Base-by-base conservation (phyloP, 192 early-diverging fungal species). In the Rhizophagus sp. region DNA sequence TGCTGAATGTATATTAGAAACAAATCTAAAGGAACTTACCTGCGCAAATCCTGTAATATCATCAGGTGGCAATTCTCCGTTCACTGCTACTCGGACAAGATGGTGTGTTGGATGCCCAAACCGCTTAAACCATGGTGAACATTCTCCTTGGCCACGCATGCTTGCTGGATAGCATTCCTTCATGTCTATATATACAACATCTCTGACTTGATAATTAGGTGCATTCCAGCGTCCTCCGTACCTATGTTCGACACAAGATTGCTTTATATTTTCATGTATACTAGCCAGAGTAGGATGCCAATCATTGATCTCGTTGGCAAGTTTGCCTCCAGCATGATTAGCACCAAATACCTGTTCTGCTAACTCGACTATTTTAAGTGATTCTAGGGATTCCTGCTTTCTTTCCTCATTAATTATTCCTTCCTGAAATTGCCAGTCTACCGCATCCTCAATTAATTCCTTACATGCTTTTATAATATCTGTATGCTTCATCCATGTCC, bases 311-410 rank as follows among this genome's bases (percentile, higher is more conserved):
- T 76, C 75, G 24, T 39, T 64, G 9, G 36, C 75, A 76, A 76
- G 61, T 62, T 41, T 22, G 24, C 34, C 12, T 76, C 30, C 34
- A n/a, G 75, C 62, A 76, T 76, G 61, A 12, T 64, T 76, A 17
- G 62, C 61, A 0, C 57, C 75, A 76, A 76, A 76, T 64, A 76
- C 75, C 33, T 76, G 75, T n/a, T 76, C 75, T 39, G 75, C 61
- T 64, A 76, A 76, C 27, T 76, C 61, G 64, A 76, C 75, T 76
- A 76, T 41, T 64, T 76, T 76, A 12, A 76, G 61, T 1, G 75
- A 76, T 76, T 76, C 33, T 64, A 76, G 36, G n/a, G 11, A 41
- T 1, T 41, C 17, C 36, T 11, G 36, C 61, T 76, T 76, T 64
- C n/a, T 76, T 76, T 76, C n/a, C 12, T 76, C 34, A 41, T 34